These are phyloP conservation scores for Dothistroma septosporum DNA, from an alignment of 2,329 filamentous ascomycete genomes.

Conservation along the genomic window DNA sequence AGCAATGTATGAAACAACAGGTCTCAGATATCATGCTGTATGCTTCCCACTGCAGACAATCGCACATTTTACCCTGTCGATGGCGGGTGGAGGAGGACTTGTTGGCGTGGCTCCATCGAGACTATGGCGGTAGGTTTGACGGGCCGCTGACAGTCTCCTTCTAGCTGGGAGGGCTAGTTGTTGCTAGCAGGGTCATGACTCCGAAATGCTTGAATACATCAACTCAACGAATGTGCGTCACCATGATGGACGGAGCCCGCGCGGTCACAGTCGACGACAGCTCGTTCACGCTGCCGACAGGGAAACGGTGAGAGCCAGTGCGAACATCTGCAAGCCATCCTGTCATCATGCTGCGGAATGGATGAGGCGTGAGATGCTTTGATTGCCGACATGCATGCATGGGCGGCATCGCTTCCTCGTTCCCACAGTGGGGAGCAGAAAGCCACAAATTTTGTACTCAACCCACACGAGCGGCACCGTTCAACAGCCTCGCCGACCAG, in stretches of 20 bases:
- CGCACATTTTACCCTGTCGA: slow-evolving; percentile 1
- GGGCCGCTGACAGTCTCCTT: slow-evolving; percentile 20
- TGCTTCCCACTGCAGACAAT: slow-evolving; percentile 2
- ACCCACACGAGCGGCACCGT: slow-evolving; percentile 6
- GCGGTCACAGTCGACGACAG: neutral
- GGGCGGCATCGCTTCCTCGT: slow-evolving; percentile 4
- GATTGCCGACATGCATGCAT: slow-evolving; percentile 11
- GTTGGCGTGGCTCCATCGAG: slow-evolving; percentile 12
- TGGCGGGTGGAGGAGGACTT: slow-evolving; percentile 7
- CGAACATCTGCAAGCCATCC: slow-evolving; percentile 6
- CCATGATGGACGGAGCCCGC: neutral
- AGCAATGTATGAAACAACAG: slow-evolving; percentile 2
- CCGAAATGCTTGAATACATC: slow-evolving; percentile 10
- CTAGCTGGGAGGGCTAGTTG: slow-evolving; percentile 19
- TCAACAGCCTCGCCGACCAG: slow-evolving; percentile 3
- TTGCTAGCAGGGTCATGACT: slow-evolving; percentile 6
- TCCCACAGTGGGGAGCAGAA: slow-evolving; percentile 6
- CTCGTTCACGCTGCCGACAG: neutral
- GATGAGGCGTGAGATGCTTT: neutral
- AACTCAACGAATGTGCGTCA: slow-evolving; percentile 5
- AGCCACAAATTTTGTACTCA: slow-evolving; percentile 8
- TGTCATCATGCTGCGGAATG: slow-evolving; percentile 6
- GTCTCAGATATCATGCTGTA: slow-evolving; percentile 2
- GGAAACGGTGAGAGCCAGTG: neutral
- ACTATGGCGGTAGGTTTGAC: slow-evolving; percentile 19